Conservation (phyloP, 179 eudicot genomes). For the Silene coronaria region DNA sequence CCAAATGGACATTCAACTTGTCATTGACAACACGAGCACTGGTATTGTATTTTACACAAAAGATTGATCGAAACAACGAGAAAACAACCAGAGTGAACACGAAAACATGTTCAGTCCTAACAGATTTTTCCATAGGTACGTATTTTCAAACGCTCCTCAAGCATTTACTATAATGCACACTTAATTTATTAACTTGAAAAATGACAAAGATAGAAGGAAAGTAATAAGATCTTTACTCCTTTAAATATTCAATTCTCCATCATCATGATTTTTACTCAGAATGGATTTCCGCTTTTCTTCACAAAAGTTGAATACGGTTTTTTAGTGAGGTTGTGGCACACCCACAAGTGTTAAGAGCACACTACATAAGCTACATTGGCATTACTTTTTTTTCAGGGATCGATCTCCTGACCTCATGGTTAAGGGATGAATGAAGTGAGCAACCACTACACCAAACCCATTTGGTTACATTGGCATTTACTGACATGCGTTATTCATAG, state of each 20-base stretch:
- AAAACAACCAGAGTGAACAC: constrained; percentile 25
- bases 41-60: constrained; percentile 45
- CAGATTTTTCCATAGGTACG: constrained; percentile 19
- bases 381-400: too few species aligned
- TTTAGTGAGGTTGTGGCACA: not conserved
- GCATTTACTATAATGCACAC: not conserved
- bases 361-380: not conserved
- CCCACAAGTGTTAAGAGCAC: not conserved
- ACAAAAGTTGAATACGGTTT: not conserved
- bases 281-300: not conserved
- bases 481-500: not conserved
- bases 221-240: not conserved
- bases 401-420: too few species aligned
- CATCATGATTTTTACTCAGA: not conserved
- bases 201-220: not conserved
- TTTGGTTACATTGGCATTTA: not conserved
- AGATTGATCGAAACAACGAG: constrained; percentile 23
- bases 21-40: constrained; percentile 49
- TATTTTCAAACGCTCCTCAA: constrained; percentile 7
- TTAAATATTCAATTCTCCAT: not conserved
- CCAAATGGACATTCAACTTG: constrained; percentile 90
- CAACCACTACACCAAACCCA: too few species aligned
- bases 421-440: too few species aligned
- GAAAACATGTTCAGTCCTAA: constrained; percentile 14
- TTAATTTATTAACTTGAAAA: not conserved